phyloP scores from a whole-genome alignment of 2,329 filamentous ascomycete genomes.

The Pseudopithomyces maydicus region DNA sequence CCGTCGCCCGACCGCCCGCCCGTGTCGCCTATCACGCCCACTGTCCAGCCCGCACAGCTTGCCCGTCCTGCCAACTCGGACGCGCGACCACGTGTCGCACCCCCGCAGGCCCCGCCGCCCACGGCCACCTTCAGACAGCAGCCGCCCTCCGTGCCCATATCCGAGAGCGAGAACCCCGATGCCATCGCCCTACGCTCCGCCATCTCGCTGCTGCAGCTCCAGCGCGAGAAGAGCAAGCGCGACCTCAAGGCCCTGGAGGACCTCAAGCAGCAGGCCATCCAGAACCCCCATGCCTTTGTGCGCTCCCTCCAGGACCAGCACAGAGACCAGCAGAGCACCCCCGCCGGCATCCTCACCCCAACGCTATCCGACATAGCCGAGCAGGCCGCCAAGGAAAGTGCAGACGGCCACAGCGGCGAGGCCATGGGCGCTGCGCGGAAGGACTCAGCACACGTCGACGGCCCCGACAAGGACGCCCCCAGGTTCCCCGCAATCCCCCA shows the following conservation, averaged over 20 bases:
- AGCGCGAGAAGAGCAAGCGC: constrained; percentile 75
- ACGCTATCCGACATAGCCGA: constrained; percentile 46
- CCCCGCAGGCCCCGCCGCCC: constrained; percentile 36
- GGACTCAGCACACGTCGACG: constrained; percentile 30
- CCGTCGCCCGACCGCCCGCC: constrained; percentile 44
- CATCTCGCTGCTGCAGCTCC: constrained; percentile 84
- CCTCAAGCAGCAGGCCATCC: constrained; percentile 72
- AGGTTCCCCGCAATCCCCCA: constrained; percentile 71
- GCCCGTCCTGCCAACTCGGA: constrained; percentile 35
- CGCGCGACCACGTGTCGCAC: constrained; percentile 29
- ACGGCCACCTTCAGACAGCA: constrained; percentile 46
- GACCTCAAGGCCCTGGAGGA: constrained; percentile 74
- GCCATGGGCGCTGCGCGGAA: constrained; percentile 31
- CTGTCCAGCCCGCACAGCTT: constrained; percentile 39
- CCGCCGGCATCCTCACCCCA: constrained; percentile 41
- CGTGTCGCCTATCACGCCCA: constrained; percentile 49
- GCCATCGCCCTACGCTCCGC: constrained; percentile 84
- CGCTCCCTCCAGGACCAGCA: constrained; percentile 69
- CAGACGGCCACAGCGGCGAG: constrained; percentile 25
- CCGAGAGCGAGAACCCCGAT: constrained; percentile 71
- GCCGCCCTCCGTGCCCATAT: constrained; percentile 53
- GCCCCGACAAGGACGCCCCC: constrained; percentile 15
- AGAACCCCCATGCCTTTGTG: constrained; percentile 73
- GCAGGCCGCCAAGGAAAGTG: constrained; percentile 28
- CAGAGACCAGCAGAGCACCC: constrained; percentile 37